phyloP scores from a whole-genome alignment of 1,139 yeast species.

The Yamadazyma atlantica region DNA sequence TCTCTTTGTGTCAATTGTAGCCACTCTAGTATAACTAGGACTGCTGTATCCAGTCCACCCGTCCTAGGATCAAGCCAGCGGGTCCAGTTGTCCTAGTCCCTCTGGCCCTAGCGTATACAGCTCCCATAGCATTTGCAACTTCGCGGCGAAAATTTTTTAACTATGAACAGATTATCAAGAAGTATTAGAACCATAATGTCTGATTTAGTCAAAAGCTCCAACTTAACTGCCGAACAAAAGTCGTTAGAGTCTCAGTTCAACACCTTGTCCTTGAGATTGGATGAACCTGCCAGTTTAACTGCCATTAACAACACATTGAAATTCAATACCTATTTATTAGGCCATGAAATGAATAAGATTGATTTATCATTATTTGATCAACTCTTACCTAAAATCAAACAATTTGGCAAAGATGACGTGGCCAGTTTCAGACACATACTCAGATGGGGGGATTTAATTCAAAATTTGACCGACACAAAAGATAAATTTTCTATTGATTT shows the following conservation, averaged over 20 bases:
- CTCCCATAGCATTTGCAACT: too few species aligned
- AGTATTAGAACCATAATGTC: conserved; percentile 15
- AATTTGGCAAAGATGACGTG: conserved; percentile 56
- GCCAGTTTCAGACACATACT: conserved; percentile 72
- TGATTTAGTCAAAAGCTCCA: conserved; percentile 26
- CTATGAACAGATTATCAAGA: background rate
- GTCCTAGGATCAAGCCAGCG: too few species aligned
- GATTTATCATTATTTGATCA: conserved; percentile 71
- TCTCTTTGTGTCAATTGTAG: too few species aligned
- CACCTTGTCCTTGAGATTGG: conserved; percentile 62
- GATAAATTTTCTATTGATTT: conserved; percentile 53
- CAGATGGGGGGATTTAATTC: conserved; percentile 90
- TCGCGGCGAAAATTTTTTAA: background rate
- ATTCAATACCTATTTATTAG: conserved; percentile 66
- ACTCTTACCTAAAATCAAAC: conserved; percentile 57
- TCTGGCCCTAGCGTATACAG: too few species aligned
- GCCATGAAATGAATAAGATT: conserved; percentile 59
- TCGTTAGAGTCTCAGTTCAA: conserved; percentile 85
- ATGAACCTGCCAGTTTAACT: conserved; percentile 53
- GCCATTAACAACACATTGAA: conserved; percentile 71
- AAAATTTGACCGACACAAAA: conserved; percentile 58
- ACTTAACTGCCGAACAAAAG: conserved; percentile 47
- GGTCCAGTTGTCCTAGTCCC: too few species aligned
- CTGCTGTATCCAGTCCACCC: too few species aligned
- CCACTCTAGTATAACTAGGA: too few species aligned